Evolutionary conservation across 768 basidiomycete species (phyloP).

Genomic region (Russula ochroleuca): DNA sequence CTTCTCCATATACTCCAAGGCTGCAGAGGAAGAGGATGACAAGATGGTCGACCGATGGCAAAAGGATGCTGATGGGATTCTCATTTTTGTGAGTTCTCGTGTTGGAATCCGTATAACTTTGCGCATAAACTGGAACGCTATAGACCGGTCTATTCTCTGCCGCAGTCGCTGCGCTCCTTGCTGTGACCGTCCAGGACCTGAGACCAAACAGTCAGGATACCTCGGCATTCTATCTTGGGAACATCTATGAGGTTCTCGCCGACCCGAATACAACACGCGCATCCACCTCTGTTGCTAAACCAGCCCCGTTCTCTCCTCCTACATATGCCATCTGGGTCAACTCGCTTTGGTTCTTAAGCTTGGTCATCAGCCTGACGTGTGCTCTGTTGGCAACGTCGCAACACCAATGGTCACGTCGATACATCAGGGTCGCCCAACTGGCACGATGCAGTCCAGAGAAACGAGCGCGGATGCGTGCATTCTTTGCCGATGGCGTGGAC

Average conservation of each 20-base stretch:
- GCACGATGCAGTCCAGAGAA: background rate
- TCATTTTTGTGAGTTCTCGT: too few relatives aligned
- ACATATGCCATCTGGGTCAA: constrained; percentile 9
- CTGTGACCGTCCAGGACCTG: background rate
- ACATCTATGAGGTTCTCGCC: background rate
- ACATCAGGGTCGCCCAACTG: background rate
- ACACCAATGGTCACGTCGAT: too few relatives aligned
- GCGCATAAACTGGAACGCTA: too few relatives aligned
- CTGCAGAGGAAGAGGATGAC: too few relatives aligned
- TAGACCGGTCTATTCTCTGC: too few relatives aligned
- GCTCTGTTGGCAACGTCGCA: too few relatives aligned
- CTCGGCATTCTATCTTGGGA: background rate
- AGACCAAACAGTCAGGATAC: constrained; percentile 1
- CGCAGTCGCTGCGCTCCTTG: too few relatives aligned
- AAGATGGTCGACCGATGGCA: too few relatives aligned
- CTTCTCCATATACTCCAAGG: too few relatives aligned
- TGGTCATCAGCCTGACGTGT: too few relatives aligned
- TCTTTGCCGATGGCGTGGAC: background rate
- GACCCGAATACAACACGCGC: background rate
- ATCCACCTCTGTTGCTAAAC: background rate
- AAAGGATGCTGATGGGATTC: too few relatives aligned
- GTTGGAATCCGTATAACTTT: too few relatives aligned
- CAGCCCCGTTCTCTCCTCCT: constrained; percentile 5
- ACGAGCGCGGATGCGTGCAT: constrained; percentile 3
- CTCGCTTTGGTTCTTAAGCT: constrained; percentile 8